A percentile compares a stretch with the other conserved stretches of the same genome.
These are phyloP conservation scores for Lentinula aciculospora DNA, from an alignment of 768 basidiomycete genomes.

Conservation along the genomic window DNA sequence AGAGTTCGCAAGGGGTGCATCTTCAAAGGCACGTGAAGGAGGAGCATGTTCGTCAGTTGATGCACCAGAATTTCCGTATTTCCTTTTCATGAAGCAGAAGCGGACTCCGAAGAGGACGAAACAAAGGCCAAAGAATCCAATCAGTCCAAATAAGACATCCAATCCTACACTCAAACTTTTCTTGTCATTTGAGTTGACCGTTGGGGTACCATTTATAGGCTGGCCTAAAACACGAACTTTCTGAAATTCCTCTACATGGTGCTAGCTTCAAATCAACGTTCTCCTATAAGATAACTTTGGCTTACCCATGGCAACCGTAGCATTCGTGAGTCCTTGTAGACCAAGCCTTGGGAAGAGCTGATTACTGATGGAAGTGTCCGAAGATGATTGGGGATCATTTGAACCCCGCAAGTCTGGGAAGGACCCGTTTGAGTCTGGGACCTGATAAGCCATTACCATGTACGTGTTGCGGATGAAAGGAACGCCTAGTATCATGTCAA, in stretches of 20 bases:
- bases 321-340: slow-evolving; percentile 57
- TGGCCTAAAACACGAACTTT: slow-evolving; percentile 62
- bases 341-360: slow-evolving; percentile 46
- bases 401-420: slow-evolving; percentile 28
- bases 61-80: slow-evolving; percentile 19
- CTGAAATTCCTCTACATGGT: slow-evolving; percentile 48
- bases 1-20: background rate
- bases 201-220: slow-evolving; percentile 31
- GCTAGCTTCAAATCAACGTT: background rate
- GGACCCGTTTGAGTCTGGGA: slow-evolving; percentile 36
- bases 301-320: slow-evolving; percentile 41
- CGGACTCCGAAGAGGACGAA: slow-evolving; percentile 46
- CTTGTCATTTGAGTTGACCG: slow-evolving; percentile 15
- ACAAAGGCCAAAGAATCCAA: slow-evolving; percentile 54
- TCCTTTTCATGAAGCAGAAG: slow-evolving; percentile 41
- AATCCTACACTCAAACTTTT: slow-evolving; percentile 52
- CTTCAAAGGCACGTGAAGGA: slow-evolving; percentile 9
- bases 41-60: background rate
- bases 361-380: slow-evolving; percentile 9
- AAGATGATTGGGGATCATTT: slow-evolving; percentile 9
- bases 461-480: slow-evolving; percentile 76
- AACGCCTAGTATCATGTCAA: slow-evolving; percentile 73
- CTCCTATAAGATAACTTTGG: background rate
- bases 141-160: slow-evolving; percentile 54
- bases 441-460: slow-evolving; percentile 66